These are phyloP conservation scores for Helianthus tuberosus DNA, from an alignment of 129 eudicot genomes.

Conservation along the genomic window DNA sequence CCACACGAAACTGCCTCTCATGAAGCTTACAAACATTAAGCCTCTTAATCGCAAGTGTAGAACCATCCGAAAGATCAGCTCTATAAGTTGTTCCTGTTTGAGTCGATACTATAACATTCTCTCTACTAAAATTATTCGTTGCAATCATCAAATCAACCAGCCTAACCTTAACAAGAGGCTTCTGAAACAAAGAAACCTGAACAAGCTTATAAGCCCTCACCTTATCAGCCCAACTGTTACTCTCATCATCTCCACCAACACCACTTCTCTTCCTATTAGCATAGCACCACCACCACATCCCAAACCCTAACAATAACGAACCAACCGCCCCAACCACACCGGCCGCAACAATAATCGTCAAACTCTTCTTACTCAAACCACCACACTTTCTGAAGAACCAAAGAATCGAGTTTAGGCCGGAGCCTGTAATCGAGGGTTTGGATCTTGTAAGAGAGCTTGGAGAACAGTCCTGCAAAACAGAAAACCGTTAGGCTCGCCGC, in stretches of 20 bases:
- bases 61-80: slow-evolving; percentile 74
- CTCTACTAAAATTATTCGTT: slow-evolving; percentile 51
- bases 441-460: no score
- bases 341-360: no score
- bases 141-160: slow-evolving; percentile 71
- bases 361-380: no score
- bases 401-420: no score
- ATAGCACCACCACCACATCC: no score
- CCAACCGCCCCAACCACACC: no score
- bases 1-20: slow-evolving; percentile 54
- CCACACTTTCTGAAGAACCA: no score
- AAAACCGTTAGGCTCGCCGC: no score
- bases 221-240: slow-evolving; percentile 60
- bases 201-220: slow-evolving; percentile 63
- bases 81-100: slow-evolving; percentile 74
- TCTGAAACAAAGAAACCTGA: slow-evolving; percentile 73
- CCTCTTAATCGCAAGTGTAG: slow-evolving; percentile 74
- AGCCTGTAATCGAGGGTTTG: no score
- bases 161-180: slow-evolving; percentile 74
- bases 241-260: slow-evolving; percentile 51
- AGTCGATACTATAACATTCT: slow-evolving; percentile 45
- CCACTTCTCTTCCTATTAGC: slow-evolving; percentile 49
- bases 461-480: no score
- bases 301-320: no score
- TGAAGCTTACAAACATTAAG: slow-evolving; percentile 57